These are phyloP conservation scores for Xerophyta viscosa DNA, from an alignment of 106 monocot genomes.

Conservation along the genomic window DNA sequence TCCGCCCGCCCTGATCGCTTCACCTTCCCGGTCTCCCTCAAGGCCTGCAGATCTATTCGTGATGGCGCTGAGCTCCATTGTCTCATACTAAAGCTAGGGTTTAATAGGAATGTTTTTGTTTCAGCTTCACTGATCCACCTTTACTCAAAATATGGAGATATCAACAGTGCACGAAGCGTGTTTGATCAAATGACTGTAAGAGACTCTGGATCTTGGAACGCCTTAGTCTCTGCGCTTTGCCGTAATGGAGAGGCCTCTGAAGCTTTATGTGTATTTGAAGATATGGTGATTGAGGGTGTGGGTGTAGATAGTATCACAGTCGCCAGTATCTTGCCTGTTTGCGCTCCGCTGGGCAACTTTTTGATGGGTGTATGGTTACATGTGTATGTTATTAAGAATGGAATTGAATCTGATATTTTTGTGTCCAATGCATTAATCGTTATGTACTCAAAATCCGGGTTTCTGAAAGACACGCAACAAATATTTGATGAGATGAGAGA, in stretches of 20 bases:
- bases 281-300: conserved; percentile 34
- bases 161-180: conserved; percentile 21
- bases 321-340: conserved; percentile 54
- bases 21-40: conserved; percentile 42
- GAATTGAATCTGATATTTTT: conserved; percentile 48
- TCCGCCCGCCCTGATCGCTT: conserved; percentile 30
- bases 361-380: conserved; percentile 36
- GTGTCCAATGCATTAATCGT: conserved; percentile 64
- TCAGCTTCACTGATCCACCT: conserved; percentile 28
- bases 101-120: conserved; percentile 27
- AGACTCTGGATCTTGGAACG: conserved; percentile 64
- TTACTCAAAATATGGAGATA: conserved; percentile 23
- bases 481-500: conserved; percentile 40
- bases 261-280: conserved; percentile 28
- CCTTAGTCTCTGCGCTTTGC: conserved; percentile 54
- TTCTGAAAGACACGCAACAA: conserved; percentile 17
- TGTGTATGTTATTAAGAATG: conserved; percentile 29
- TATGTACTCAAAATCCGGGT: conserved; percentile 49
- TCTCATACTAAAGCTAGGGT: conserved; percentile 31
- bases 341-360: conserved; percentile 24
- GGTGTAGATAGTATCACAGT: conserved; percentile 40
- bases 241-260: conserved; percentile 32
- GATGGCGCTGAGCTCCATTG: conserved; percentile 27
- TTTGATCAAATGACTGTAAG: conserved; percentile 29
- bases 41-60: conserved; percentile 12